phyloP scores from a whole-genome alignment of 192 early-diverging fungal species.

The Glomus cerebriforme region DNA sequence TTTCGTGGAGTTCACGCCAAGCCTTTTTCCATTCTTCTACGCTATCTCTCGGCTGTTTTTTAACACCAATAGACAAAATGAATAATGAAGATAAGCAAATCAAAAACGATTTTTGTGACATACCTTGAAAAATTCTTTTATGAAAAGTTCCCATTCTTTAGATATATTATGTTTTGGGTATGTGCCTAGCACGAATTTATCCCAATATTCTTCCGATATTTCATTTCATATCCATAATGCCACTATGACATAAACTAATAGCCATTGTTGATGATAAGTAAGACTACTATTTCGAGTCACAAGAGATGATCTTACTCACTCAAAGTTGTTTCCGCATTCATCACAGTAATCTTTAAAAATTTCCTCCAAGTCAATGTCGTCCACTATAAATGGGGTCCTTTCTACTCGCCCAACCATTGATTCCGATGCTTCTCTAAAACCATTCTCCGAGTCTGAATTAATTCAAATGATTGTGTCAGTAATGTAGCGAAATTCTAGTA shows the following conservation, averaged over 20 bases:
- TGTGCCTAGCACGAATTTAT: conserved; percentile 17
- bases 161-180: conserved; percentile 24
- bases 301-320: conserved; percentile 21
- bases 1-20: no score
- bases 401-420: conserved; percentile 14
- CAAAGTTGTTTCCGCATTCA: conserved; percentile 20
- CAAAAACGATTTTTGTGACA: conserved; percentile 6
- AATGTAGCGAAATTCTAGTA: no score
- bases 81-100: no score
- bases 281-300: conserved; percentile 24
- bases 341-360: conserved; percentile 23
- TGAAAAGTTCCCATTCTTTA: conserved; percentile 20
- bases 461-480: conserved; percentile 10
- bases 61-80: no score
- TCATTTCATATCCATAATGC: conserved; percentile 27
- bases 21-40: no score
- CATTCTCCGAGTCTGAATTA: conserved; percentile 18
- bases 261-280: neutral
- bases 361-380: conserved; percentile 18
- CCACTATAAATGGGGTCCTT: conserved; percentile 7
- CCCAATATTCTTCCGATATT: conserved; percentile 27
- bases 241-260: conserved; percentile 2
- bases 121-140: conserved; percentile 30
- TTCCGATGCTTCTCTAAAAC: conserved; percentile 21
- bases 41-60: no score